Base-by-base conservation (phyloP, 768 basidiomycete species). In the Astraeus odoratus region DNA sequence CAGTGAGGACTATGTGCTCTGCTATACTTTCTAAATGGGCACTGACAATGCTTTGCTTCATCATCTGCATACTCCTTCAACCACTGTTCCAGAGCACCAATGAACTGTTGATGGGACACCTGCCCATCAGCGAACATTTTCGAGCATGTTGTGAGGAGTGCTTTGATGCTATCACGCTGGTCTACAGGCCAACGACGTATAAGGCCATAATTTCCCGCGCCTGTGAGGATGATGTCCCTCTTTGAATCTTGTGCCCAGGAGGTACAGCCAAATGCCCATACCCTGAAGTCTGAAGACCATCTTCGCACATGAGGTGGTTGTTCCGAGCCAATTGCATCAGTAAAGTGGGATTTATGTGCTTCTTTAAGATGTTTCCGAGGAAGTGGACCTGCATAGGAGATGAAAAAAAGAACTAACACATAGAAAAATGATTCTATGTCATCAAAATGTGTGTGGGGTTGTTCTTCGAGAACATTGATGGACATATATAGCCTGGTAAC, bases 391-490 rank as follows among this genome's bases (percentile, higher is more conserved):
- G 27, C 36, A 10, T 54, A 49, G 0, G 47, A 46, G 18, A 52
- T 48, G 34, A 52, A 50, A 44, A 52, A 52, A 7, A 55, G 18
- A 4, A 51, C 23, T 2, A 52, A 29, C 4, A 54, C 50, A 8
- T 54, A 56, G 20, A 54, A 38, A 20, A 56, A 50, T 2, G 53
- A 55, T 6, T 52, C 53, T 9, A 54, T 34, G 5, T 56, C 50
- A 36, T 55, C 49, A 2, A 42, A 48, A 3, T 43, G 45, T 0
- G 51, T 48, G 26, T 50, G 51, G 10, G 4, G 29, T 2, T 13
- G 6, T 9, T 44, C 47, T 9, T 10, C 13, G 2, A 51, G 48
- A 1, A 52, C 48, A 5, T 36, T 48, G 16, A 26, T 42, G 1
- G 54, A 54, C 20, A 50, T 53, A 4, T 53, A 55, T 8, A 47